Evolutionary conservation across 1,284 basidiomycete genomes (phyloP), one percentile per base, ranked within the genome.

Genomic region (Testicularia cyperi): DNA sequence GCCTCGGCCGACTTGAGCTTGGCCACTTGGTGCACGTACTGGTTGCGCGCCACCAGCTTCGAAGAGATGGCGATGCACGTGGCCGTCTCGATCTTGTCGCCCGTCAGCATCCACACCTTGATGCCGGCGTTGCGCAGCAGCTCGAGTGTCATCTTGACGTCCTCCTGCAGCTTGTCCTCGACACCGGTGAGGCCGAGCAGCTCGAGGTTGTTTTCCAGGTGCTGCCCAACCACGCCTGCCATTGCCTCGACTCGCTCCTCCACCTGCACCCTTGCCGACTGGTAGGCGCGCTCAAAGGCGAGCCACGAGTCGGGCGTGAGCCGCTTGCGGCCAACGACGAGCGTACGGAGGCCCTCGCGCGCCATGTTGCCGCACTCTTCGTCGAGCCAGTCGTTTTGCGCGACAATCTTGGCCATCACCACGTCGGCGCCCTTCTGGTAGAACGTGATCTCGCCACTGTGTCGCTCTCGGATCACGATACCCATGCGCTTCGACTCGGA

Each of bases 41-140:
- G 95, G 70, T 92, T 92, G 64, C 95, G 82, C 14, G 90, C 88
- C 0, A 98, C 94, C 19, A 98, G 81, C 76, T 97, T 98, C 22
- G 90, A 95, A 26, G 91, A 96, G 56, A 97, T 92, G 1, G 94
- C 92, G 68, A 99, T 98, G 78, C 92, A 96, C 23, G 92, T 88
- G 6, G 95, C 95, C 3, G 95, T 99, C 80, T 99, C 95, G 55
- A 98, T 92, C 80, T 98, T 98, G 79, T 98, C 95, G 0, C 95
- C 95, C 0, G 95, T 99, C 68, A 98, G 81, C 95, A 99, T 98
- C 95, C 95, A 99, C 44, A 99, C 96, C 81, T 91, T 96, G 78
- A 99, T 86, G 2, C 94, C 94, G 0, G 94, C 95, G 75, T 98
- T 98, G 56, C 92, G 81, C 61, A 99, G 78, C 36, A 97, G 76